Conservation (phyloP, 805 yeast species). For the Saccharomycopsis babjevae region DNA sequence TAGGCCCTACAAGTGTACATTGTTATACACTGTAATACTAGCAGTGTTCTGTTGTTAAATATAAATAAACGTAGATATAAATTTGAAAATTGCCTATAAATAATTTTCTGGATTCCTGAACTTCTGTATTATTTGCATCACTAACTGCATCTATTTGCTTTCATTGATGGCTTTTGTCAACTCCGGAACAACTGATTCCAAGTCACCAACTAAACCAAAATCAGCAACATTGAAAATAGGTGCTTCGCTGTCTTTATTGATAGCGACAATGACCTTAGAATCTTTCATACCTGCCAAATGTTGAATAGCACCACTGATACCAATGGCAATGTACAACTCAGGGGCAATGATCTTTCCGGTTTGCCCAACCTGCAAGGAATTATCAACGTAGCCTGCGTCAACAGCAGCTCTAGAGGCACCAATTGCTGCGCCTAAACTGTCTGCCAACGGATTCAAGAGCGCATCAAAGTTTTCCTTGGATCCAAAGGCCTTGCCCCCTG, state of each 20-base stretch:
- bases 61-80: too few relatives aligned
- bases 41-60: too few relatives aligned
- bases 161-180: constrained; percentile 47
- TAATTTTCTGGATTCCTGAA: too few relatives aligned
- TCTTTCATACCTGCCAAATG: constrained; percentile 99
- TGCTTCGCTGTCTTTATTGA: constrained; percentile 89
- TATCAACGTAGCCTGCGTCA: constrained; percentile 90
- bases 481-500: constrained; percentile 94
- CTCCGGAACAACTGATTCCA: constrained; percentile 84
- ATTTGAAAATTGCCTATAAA: too few relatives aligned
- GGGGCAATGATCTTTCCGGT: constrained; percentile 98
- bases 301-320: constrained; percentile 95
- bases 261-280: constrained; percentile 85
- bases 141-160: not conserved
- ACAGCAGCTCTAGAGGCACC: constrained; percentile 99
- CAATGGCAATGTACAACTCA: constrained; percentile 84
- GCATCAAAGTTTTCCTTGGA: constrained; percentile 78
- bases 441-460: constrained; percentile 74
- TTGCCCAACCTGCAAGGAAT: constrained; percentile 94
- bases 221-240: constrained; percentile 91
- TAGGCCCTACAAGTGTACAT: too few relatives aligned
- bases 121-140: not conserved
- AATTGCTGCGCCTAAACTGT: constrained; percentile 76
- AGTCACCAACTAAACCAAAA: constrained; percentile 79
- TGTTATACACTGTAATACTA: too few relatives aligned